These are phyloP conservation scores for Cucurbita pepo DNA, from an alignment of 306 rosid species.

Conservation along the genomic window DNA sequence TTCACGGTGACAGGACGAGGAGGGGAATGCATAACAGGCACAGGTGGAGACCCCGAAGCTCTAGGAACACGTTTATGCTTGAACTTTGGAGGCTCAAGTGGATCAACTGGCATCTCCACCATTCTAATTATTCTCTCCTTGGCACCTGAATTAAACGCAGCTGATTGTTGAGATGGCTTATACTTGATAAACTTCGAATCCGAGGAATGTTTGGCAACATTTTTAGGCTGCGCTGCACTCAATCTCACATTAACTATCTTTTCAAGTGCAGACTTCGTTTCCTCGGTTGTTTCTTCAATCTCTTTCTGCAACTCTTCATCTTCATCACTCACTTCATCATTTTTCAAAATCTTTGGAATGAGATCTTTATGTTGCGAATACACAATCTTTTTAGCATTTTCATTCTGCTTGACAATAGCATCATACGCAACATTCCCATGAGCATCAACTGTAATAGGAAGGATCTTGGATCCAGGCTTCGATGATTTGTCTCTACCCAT, in stretches of 20 bases:
- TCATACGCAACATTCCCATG: slow-evolving; percentile 72
- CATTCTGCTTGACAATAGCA: slow-evolving; percentile 74
- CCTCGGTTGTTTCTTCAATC: slow-evolving; percentile 64
- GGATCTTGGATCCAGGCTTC: slow-evolving; percentile 46
- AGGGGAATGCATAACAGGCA: slow-evolving; percentile 86
- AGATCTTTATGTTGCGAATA: slow-evolving; percentile 65
- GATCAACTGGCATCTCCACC: slow-evolving; percentile 92
- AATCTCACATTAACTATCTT: slow-evolving; percentile 72
- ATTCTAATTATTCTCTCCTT: slow-evolving; percentile 77
- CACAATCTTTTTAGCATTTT: slow-evolving; percentile 59
- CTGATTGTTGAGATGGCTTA: slow-evolving; percentile 68
- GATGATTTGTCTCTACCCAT: slow-evolving; percentile 51
- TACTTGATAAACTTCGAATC: slow-evolving; percentile 71
- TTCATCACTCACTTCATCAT: slow-evolving; percentile 22
- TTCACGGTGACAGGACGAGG: slow-evolving; percentile 79
- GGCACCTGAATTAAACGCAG: slow-evolving; percentile 77
- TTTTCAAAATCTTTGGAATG: slow-evolving; percentile 42
- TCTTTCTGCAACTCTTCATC: slow-evolving; percentile 45
- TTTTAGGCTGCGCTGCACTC: slow-evolving; percentile 75
- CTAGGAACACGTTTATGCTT: slow-evolving; percentile 81
- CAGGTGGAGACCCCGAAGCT: slow-evolving; percentile 82
- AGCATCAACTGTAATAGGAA: slow-evolving; percentile 65
- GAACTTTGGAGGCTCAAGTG: slow-evolving; percentile 82
- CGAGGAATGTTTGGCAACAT: slow-evolving; percentile 49
- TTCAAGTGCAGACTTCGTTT: slow-evolving; percentile 73